Evolutionary conservation across 1,284 basidiomycete genomes (phyloP).

Genomic region (Trichosporon asahii): DNA sequence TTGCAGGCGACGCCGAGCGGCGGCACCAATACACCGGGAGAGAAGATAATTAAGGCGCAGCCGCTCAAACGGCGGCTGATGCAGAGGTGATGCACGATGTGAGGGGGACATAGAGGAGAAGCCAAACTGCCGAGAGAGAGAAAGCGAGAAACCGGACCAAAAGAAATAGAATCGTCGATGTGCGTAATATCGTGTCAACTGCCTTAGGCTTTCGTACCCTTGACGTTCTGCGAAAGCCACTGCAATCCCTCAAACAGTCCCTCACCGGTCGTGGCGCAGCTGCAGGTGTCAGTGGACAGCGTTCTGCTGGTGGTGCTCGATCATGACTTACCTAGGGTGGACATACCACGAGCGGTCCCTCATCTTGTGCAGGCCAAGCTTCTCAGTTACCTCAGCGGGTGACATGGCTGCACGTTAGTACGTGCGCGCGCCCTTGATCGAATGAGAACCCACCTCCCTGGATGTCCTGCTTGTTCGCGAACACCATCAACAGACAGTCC

Average conservation of each 20-base stretch:
- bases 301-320: neutral
- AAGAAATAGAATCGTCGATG: conserved; percentile 3
- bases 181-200: conserved; percentile 1
- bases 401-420: conserved; percentile 73
- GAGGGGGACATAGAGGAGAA: neutral
- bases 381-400: conserved; percentile 97
- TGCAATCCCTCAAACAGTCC: conserved; percentile 92
- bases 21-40: neutral
- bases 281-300: conserved; percentile 41
- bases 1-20: neutral
- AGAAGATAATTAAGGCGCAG: conserved; percentile 9
- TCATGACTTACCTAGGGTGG: conserved; percentile 74
- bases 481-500: conserved; percentile 92
- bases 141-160: conserved; percentile 11
- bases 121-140: conserved; percentile 9
- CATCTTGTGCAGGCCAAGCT: conserved; percentile 91
- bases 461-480: conserved; percentile 99
- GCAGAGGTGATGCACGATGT: conserved; percentile 10
- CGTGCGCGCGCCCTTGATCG: neutral
- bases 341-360: conserved; percentile 98
- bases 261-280: conserved; percentile 93
- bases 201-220: conserved; percentile 54
- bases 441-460: conserved; percentile 70
- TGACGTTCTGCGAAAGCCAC: conserved; percentile 94
- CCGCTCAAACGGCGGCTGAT: neutral